A percentile compares a stretch with the other conserved stretches of the same genome.
Evolutionary conservation across 441 rosid species (phyloP).

Genomic region (Macaranga tanarius): DNA sequence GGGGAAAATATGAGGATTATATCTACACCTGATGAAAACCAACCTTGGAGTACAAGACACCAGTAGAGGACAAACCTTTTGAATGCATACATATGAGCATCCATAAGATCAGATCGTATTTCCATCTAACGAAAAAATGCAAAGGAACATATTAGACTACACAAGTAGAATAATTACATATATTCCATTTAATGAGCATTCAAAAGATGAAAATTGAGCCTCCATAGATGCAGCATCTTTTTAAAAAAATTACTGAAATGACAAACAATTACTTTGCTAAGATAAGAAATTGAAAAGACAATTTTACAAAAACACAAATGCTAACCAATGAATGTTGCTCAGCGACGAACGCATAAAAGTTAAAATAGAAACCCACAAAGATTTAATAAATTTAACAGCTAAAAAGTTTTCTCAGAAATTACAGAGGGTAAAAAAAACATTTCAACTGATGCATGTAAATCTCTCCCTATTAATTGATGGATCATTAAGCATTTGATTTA

Average conservation of each 20-base stretch:
- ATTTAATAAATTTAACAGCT: neutral
- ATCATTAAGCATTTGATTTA: neutral
- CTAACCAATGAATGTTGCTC: too few relatives aligned
- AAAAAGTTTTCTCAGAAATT: neutral
- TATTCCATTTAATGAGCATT: neutral
- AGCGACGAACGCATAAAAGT: neutral
- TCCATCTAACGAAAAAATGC: slow-evolving; percentile 61
- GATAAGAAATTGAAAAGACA: neutral
- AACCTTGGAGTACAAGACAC: neutral
- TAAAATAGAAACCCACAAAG: neutral
- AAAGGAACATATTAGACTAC: slow-evolving; percentile 20
- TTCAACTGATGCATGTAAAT: neutral
- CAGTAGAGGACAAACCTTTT: slow-evolving; percentile 57
- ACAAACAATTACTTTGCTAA: neutral
- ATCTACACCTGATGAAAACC: slow-evolving; percentile 8
- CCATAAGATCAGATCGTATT: slow-evolving; percentile 85
- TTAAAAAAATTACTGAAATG: neutral
- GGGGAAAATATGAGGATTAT: slow-evolving; percentile 9
- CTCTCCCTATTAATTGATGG: neutral
- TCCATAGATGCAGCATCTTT: neutral
- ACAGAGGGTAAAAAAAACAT: neutral
- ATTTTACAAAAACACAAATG: neutral
- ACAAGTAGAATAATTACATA: neutral
- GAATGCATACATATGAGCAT: slow-evolving; percentile 94
- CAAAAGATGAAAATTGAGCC: neutral